Evolutionary conservation across 352 stramenopile genomes (phyloP).

Genomic region (Globisporangium iwayamae): DNA sequence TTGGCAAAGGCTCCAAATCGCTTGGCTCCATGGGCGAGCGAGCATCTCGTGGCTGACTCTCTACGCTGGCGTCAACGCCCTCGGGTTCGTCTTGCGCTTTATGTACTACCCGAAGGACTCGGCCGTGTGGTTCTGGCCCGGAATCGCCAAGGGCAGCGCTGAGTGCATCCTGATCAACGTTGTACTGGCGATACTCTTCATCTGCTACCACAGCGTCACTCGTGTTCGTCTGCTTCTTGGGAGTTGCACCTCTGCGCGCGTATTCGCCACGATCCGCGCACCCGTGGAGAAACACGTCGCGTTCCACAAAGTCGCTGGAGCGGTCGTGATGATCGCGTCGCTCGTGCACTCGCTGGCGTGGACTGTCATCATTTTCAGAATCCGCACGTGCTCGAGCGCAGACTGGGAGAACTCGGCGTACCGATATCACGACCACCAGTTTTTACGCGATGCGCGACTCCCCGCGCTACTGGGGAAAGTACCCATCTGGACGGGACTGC

Average conservation of each 20-base stretch:
- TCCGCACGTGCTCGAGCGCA: slow-evolving; percentile 9
- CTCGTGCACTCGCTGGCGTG: slow-evolving; percentile 35
- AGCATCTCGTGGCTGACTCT: slow-evolving; percentile 24
- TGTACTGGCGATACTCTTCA: slow-evolving; percentile 24
- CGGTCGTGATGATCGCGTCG: slow-evolving; percentile 24
- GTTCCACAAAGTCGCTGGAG: slow-evolving; percentile 34
- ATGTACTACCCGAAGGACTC: slow-evolving; percentile 24
- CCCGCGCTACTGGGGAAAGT: slow-evolving; percentile 14
- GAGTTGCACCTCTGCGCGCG: neutral
- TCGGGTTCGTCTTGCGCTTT: slow-evolving; percentile 25
- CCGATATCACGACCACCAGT: slow-evolving; percentile 13
- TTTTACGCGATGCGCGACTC: slow-evolving; percentile 19
- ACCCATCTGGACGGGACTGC: slow-evolving; percentile 42
- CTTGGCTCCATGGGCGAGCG: slow-evolving; percentile 17
- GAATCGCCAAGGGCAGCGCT: slow-evolving; percentile 39
- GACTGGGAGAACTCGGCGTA: slow-evolving; percentile 28
- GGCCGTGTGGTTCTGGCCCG: slow-evolving; percentile 20
- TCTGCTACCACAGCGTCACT: slow-evolving; percentile 30
- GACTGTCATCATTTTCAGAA: slow-evolving; percentile 22
- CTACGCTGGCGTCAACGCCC: slow-evolving; percentile 25
- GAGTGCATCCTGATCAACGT: slow-evolving; percentile 41
- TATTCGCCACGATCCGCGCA: neutral
- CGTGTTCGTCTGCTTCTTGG: slow-evolving; percentile 12
- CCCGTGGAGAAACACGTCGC: slow-evolving; percentile 33
- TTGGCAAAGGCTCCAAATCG: neutral